Percentiles rank a stretch among this genome's conserved stretches.
phyloP scores from a whole-genome alignment of 495 filamentous ascomycete species.

The Oidiodendron maius region DNA sequence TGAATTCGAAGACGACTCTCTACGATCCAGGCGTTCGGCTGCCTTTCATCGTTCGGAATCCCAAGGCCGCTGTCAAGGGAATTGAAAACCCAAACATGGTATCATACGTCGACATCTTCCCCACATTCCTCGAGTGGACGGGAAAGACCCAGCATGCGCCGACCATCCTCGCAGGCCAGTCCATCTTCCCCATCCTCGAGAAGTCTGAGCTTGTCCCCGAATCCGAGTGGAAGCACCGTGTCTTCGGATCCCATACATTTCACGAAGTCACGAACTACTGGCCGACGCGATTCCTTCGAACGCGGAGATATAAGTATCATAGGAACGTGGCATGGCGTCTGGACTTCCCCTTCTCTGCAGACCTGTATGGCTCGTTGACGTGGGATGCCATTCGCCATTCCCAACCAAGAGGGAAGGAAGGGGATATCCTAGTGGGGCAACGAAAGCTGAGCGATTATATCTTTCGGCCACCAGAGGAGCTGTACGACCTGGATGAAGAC shows the following conservation, averaged over 20 bases:
- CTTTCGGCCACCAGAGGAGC: constrained; percentile 33
- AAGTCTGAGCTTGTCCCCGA: constrained; percentile 12
- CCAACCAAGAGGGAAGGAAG: constrained; percentile 8
- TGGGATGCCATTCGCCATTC: constrained; percentile 39
- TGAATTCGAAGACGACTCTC: constrained; percentile 43
- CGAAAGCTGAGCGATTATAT: constrained; percentile 32
- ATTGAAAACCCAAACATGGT: constrained; percentile 36
- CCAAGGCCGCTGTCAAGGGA: constrained; percentile 16
- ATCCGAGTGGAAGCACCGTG: constrained; percentile 18
- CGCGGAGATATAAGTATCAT: constrained; percentile 37
- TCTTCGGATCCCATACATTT: constrained; percentile 45
- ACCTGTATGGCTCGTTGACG: constrained; percentile 36
- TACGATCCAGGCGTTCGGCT: constrained; percentile 39
- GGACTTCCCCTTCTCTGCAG: constrained; percentile 40
- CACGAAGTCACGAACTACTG: constrained; percentile 44
- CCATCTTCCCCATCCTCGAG: constrained; percentile 33
- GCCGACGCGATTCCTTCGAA: constrained; percentile 39
- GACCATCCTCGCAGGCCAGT: constrained; percentile 16
- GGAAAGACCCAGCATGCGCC: background rate
- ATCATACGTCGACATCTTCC: constrained; percentile 40
- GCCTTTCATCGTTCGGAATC: constrained; percentile 33
- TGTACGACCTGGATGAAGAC: constrained; percentile 37
- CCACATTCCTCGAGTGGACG: constrained; percentile 36
- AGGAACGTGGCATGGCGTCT: constrained; percentile 39
- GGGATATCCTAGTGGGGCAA: constrained; percentile 29